Conservation (phyloP, 768 basidiomycete species). For the Trametes cinnabarina region DNA sequence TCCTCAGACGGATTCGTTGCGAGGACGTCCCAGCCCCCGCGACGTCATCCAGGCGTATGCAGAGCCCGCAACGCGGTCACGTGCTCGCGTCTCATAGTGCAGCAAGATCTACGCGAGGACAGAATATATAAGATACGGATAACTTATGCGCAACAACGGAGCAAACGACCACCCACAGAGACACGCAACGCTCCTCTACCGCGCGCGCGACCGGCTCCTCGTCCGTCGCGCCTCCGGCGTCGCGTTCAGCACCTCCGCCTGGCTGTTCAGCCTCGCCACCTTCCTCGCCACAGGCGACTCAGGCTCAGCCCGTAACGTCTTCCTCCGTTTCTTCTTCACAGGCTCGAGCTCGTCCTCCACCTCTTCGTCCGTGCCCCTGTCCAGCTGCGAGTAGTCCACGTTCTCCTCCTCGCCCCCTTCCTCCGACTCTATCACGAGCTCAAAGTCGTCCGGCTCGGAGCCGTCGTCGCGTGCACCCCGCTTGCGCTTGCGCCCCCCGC, state of each 20-base stretch:
- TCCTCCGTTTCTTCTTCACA: slow-evolving; percentile 1
- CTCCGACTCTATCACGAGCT: slow-evolving; percentile 24
- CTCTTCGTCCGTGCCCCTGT: slow-evolving; percentile 3
- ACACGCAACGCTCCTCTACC: too few species aligned
- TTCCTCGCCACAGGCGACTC: slow-evolving; percentile 10
- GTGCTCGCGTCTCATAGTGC: background rate
- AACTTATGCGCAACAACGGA: background rate
- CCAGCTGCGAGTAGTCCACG: slow-evolving; percentile 22
- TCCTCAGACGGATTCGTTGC: background rate
- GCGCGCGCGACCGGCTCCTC: background rate
- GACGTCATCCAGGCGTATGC: background rate
- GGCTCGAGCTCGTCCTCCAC: slow-evolving; percentile 3
- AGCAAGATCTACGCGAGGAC: background rate
- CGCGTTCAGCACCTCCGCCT: background rate
- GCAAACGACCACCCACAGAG: background rate
- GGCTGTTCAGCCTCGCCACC: slow-evolving; percentile 10
- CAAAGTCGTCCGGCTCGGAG: slow-evolving; percentile 13
- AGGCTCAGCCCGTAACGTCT: background rate
- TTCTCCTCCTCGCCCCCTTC: slow-evolving; percentile 32
- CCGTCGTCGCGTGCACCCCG: slow-evolving; percentile 14
- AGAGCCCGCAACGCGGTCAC: slow-evolving; percentile 2
- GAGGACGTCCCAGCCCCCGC: background rate
- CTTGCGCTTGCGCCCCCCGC: slow-evolving; percentile 28
- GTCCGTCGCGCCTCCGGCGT: background rate
- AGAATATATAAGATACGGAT: slow-evolving; percentile 3